Percentiles rank a stretch among this genome's conserved stretches.
Conservation (phyloP, 129 eudicot species). For the Flaveria linearis region DNA sequence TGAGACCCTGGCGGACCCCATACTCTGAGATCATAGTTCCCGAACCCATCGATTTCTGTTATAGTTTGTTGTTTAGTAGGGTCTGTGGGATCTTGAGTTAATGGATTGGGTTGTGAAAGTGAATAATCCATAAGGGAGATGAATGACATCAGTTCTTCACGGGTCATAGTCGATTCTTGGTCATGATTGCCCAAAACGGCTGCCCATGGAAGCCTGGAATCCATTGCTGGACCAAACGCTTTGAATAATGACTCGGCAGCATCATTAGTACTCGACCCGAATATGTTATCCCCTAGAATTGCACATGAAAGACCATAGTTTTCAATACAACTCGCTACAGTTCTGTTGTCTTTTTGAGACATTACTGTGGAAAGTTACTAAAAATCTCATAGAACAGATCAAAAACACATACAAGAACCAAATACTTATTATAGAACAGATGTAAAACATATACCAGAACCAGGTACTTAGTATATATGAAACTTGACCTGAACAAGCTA, state of each 20-base stretch:
- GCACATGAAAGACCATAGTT: background rate
- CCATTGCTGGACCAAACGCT: constrained; percentile 79
- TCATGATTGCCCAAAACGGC: constrained; percentile 98
- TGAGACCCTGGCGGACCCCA: constrained; percentile 76
- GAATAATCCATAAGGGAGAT: constrained; percentile 97
- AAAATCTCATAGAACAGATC: too few species aligned
- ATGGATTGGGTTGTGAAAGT: constrained; percentile 78
- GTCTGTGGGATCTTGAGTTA: constrained; percentile 36
- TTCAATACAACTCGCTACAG: background rate
- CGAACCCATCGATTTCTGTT: constrained; percentile 72
- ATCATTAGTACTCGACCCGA: constrained; percentile 82
- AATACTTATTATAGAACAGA: background rate
- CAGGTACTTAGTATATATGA: background rate
- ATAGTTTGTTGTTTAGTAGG: constrained; percentile 34
- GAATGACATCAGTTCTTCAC: constrained; percentile 89
- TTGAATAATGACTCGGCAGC: constrained; percentile 90
- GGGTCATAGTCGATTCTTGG: constrained; percentile 94
- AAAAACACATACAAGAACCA: too few species aligned
- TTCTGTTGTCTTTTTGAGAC: background rate
- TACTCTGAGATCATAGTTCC: constrained; percentile 83
- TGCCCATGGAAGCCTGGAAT: constrained; percentile 90
- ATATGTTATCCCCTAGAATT: constrained; percentile 82
- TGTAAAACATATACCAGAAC: too few species aligned
- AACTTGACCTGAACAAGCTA: constrained; percentile 81
- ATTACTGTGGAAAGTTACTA: background rate